A percentile compares a stretch with the other conserved stretches of the same genome.
These are phyloP conservation scores for Xylogone sp. DNA, from an alignment of 2,329 filamentous ascomycete species.

Conservation along the genomic window DNA sequence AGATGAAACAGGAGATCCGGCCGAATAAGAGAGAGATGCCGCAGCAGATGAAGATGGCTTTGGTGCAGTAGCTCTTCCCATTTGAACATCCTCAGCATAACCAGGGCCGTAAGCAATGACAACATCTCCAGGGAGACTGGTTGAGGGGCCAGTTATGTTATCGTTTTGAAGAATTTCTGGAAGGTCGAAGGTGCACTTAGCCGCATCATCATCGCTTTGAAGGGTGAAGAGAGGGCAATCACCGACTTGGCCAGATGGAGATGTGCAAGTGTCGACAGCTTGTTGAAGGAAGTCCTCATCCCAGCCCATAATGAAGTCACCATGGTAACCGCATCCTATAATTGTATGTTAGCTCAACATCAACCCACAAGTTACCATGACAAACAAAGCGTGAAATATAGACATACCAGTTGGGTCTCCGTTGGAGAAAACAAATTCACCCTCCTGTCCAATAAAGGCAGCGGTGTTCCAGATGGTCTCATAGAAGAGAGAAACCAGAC, in stretches of 20 bases:
- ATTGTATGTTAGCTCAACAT: conserved; percentile 6
- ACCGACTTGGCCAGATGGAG: conserved; percentile 59
- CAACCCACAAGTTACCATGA: not conserved
- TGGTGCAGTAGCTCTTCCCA: conserved; percentile 5
- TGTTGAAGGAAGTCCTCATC: conserved; percentile 62
- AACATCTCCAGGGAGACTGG: conserved; percentile 63
- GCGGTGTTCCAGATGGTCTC: conserved; percentile 81
- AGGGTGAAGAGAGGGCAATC: conserved; percentile 76
- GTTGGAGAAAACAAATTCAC: conserved; percentile 72
- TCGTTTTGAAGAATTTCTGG: conserved; percentile 55
- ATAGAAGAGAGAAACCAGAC: conserved; percentile 73
- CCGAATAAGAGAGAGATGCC: conserved; percentile 22
- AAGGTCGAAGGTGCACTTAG: conserved; percentile 60
- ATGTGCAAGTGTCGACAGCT: conserved; percentile 74
- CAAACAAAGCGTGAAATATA: not conserved
- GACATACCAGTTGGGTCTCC: conserved; percentile 68
- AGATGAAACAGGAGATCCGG: conserved; percentile 15
- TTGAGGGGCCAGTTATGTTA: conserved; percentile 48
- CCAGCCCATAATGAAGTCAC: conserved; percentile 80
- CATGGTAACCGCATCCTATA: conserved; percentile 71
- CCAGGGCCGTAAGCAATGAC: conserved; percentile 41
- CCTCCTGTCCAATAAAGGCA: conserved; percentile 56
- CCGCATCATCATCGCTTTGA: conserved; percentile 51
- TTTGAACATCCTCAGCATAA: conserved; percentile 26
- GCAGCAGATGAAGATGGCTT: conserved; percentile 14